These are phyloP conservation scores for Phascolomyces articulosus DNA, from an alignment of 371 early-diverging fungal genomes.

Conservation along the genomic window DNA sequence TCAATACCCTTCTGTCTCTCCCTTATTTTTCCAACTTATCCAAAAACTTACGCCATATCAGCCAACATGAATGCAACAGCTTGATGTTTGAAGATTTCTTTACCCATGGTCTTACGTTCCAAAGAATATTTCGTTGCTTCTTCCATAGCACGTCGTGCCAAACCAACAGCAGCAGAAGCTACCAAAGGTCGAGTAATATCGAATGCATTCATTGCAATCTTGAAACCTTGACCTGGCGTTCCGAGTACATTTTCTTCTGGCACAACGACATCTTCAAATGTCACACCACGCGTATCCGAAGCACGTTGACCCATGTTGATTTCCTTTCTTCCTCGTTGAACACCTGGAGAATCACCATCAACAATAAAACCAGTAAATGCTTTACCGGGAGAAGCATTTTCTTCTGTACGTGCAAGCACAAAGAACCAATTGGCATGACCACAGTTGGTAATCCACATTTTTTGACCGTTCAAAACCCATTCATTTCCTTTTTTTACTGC, in stretches of 20 bases:
- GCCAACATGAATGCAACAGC: constrained; percentile 96
- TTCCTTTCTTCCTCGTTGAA: constrained; percentile 92
- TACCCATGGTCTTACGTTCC: constrained; percentile 97
- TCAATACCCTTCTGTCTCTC: no score
- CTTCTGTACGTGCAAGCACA: constrained; percentile 92
- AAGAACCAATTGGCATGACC: constrained; percentile 99
- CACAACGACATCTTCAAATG: constrained; percentile 94
- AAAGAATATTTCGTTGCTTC: constrained; percentile 90
- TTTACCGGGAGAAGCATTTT: constrained; percentile 77
- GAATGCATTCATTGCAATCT: constrained; percentile 97
- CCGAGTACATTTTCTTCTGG: constrained; percentile 86
- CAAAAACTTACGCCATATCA: constrained; percentile 81
- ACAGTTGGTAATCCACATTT: constrained; percentile 93
- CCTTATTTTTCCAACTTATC: no score
- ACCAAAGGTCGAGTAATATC: constrained; percentile 95
- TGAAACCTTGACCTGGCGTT: constrained; percentile 85
- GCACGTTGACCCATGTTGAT: constrained; percentile 97
- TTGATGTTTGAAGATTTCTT: constrained; percentile 89
- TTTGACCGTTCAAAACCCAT: constrained; percentile 80
- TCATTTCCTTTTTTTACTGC: constrained; percentile 72
- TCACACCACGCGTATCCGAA: constrained; percentile 93
- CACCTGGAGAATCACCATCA: constrained; percentile 89
- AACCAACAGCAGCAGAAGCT: constrained; percentile 90
- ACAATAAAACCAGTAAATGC: constrained; percentile 98
- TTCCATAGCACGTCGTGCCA: constrained; percentile 93